phyloP scores from a whole-genome alignment of 305 asterid genomes.

The Fraxinus velutina region DNA sequence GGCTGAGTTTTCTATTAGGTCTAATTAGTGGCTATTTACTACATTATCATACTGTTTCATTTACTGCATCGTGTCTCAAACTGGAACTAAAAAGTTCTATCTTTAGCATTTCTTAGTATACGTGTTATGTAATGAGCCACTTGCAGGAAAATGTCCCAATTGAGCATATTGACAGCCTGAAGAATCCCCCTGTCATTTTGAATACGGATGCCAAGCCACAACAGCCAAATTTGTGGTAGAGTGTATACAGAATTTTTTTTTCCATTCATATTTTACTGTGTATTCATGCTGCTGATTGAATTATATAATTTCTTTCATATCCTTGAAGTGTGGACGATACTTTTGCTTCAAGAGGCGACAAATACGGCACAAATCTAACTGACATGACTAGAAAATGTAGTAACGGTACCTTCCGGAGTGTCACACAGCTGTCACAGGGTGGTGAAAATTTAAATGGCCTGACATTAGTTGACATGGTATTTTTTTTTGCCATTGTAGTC shows the following conservation, averaged over 20 bases:
- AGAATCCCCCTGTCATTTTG: constrained; percentile 31
- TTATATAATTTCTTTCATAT: constrained; percentile 20
- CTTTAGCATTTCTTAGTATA: constrained; percentile 1
- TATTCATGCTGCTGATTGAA: constrained; percentile 19
- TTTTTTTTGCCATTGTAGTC: constrained; percentile 17
- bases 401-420: constrained; percentile 55
- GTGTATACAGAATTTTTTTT: neutral
- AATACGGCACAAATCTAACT: constrained; percentile 31
- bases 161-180: constrained; percentile 30
- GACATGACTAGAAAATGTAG: constrained; percentile 37
- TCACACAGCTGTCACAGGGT: constrained; percentile 55
- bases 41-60: neutral
- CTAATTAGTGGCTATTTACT: constrained; percentile 2
- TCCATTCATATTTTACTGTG: constrained; percentile 1
- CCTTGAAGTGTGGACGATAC: constrained; percentile 41
- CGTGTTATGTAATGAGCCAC: constrained; percentile 17
- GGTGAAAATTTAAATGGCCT: constrained; percentile 45
- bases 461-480: constrained; percentile 71
- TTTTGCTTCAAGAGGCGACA: constrained; percentile 41
- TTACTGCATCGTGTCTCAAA: neutral
- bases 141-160: constrained; percentile 48
- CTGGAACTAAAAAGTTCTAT: neutral
- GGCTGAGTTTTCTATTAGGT: constrained; percentile 12
- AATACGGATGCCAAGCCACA: constrained; percentile 37
- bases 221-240: constrained; percentile 45